These are phyloP conservation scores for Boletus subparvulus DNA, from an alignment of 768 basidiomycete species.

Conservation along the genomic window DNA sequence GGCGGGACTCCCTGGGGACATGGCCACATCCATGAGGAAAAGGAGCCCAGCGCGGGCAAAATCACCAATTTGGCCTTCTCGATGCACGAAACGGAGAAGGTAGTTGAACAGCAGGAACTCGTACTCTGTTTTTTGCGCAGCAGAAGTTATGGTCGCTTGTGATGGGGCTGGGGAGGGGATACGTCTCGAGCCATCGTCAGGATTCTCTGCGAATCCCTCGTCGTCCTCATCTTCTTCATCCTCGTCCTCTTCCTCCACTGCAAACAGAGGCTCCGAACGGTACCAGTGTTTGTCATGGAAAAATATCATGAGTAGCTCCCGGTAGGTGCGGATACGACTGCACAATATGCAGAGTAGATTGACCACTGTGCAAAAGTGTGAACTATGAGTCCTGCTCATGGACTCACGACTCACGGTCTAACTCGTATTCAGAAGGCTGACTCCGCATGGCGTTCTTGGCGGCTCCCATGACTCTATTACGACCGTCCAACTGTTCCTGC, in stretches of 20 bases:
- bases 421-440: conserved; percentile 85
- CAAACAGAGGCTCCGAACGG: conserved; percentile 69
- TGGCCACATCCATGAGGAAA: conserved; percentile 95
- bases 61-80: conserved; percentile 92
- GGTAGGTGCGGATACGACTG: conserved; percentile 85
- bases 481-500: conserved; percentile 83
- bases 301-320: conserved; percentile 93
- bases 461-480: conserved; percentile 76
- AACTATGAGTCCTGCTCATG: background rate
- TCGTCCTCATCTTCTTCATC: conserved; percentile 51
- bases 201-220: conserved; percentile 11
- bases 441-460: conserved; percentile 66
- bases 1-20: conserved; percentile 67
- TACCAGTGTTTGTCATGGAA: conserved; percentile 94
- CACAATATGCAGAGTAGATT: conserved; percentile 90
- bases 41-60: conserved; percentile 88
- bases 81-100: conserved; percentile 90
- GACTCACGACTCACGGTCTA: conserved; percentile 64
- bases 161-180: conserved; percentile 62
- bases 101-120: conserved; percentile 97
- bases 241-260: conserved; percentile 76
- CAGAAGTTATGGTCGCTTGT: conserved; percentile 55
- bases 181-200: conserved; percentile 18
- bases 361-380: conserved; percentile 58
- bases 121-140: conserved; percentile 75